A percentile compares a stretch with the other conserved stretches of the same genome.
Evolutionary conservation across 371 early-diverging fungal genomes (phyloP).

Genomic region (Dinochytrium kinnereticum): DNA sequence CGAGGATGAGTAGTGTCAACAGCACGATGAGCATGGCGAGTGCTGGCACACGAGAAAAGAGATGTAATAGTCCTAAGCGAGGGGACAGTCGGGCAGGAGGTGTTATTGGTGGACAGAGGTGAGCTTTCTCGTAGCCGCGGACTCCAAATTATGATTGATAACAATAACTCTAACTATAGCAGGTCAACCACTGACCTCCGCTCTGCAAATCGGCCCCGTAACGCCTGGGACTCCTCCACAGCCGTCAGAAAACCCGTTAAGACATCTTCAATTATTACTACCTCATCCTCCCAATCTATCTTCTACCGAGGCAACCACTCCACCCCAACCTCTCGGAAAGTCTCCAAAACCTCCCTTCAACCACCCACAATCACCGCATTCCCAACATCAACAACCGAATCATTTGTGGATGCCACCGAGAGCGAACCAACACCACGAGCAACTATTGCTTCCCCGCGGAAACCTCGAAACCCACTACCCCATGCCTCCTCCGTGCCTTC

Average conservation of each 20-base stretch:
- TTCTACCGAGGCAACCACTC: slow-evolving; percentile 6
- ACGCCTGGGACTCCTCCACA: slow-evolving; percentile 14
- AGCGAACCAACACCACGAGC: no score
- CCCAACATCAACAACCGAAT: neutral
- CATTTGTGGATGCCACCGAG: neutral
- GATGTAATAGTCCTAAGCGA: neutral
- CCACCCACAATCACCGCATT: neutral
- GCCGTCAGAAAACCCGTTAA: neutral
- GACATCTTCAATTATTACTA: neutral
- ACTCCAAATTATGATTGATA: neutral
- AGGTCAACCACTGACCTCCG: neutral
- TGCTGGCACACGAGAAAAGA: neutral
- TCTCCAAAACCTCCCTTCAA: neutral
- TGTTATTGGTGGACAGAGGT: neutral
- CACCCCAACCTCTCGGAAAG: neutral
- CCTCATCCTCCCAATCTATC: slow-evolving; percentile 14
- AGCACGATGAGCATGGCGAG: slow-evolving; percentile 4
- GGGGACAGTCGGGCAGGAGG: neutral
- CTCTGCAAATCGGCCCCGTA: neutral
- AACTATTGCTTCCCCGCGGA: neutral
- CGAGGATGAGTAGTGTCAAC: slow-evolving; percentile 8
- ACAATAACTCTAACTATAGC: neutral
- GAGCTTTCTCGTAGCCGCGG: neutral
- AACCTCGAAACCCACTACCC: slow-evolving; percentile 2
- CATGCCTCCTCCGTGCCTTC: neutral